Conservation (phyloP, 2,329 filamentous ascomycete species). For the Epichloe aotearoae region DNA sequence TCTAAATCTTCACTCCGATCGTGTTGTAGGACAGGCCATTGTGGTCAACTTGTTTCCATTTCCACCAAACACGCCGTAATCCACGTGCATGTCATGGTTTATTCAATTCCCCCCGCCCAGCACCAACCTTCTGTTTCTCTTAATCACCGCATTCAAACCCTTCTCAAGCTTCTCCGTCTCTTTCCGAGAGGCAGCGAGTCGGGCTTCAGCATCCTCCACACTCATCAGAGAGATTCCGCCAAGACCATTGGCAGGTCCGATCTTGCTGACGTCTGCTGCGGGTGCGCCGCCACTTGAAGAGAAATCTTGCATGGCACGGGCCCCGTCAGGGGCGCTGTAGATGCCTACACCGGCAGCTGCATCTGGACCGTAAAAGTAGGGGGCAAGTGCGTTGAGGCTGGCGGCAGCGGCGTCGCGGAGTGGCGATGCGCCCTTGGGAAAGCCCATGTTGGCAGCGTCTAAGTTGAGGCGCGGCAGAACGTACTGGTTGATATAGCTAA, state of each 20-base stretch:
- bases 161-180: slow-evolving; percentile 52
- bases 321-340: slow-evolving; percentile 25
- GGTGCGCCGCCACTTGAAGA: slow-evolving; percentile 12
- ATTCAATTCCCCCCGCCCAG: slow-evolving; percentile 20
- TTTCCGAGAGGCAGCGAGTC: slow-evolving; percentile 36
- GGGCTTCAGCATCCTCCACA: slow-evolving; percentile 49
- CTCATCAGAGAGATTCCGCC: slow-evolving; percentile 42
- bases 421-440: slow-evolving; percentile 23
- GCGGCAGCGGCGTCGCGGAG: slow-evolving; percentile 33
- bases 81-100: neutral
- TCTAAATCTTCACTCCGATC: too few species aligned
- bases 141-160: slow-evolving; percentile 44
- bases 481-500: slow-evolving; percentile 57
- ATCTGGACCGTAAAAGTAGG: slow-evolving; percentile 40
- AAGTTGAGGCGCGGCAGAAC: slow-evolving; percentile 49
- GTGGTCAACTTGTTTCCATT: too few species aligned
- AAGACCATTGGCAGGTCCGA: slow-evolving; percentile 15
- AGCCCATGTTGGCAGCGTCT: slow-evolving; percentile 32
- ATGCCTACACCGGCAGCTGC: slow-evolving; percentile 31
- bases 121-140: slow-evolving; percentile 44
- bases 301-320: slow-evolving; percentile 22
- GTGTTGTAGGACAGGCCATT: too few species aligned
- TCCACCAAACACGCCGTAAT: too few species aligned
- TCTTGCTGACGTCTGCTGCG: slow-evolving; percentile 18
- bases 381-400: slow-evolving; percentile 40